Evolutionary conservation across 768 basidiomycete genomes (phyloP).

Genomic region (Piloderma croceum): DNA sequence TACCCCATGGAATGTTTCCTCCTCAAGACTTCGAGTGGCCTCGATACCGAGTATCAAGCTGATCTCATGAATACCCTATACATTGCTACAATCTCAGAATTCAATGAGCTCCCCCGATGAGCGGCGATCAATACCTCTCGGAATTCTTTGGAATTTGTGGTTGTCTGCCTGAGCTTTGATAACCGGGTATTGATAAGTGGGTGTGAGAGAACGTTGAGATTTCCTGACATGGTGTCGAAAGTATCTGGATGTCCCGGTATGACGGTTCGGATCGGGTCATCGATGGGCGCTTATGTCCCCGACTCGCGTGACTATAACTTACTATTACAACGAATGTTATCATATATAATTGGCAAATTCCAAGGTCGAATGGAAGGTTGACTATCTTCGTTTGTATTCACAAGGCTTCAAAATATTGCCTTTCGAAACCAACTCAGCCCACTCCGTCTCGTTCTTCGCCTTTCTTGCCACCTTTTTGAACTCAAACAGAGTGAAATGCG

Average conservation of each 20-base stretch:
- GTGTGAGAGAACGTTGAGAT: constrained; percentile 55
- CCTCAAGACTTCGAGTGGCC: constrained; percentile 63
- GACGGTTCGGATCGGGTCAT: no score
- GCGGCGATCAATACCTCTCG: constrained; percentile 75
- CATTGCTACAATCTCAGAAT: no score
- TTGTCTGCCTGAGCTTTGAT: constrained; percentile 58
- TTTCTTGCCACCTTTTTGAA: constrained; percentile 58
- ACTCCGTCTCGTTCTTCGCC: constrained; percentile 50
- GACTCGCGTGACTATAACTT: neutral
- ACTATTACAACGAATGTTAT: no score
- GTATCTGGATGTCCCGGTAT: no score
- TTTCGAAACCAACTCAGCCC: constrained; percentile 47
- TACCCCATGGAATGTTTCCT: constrained; percentile 61
- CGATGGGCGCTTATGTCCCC: no score
- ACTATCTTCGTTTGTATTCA: constrained; percentile 88
- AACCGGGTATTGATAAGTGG: constrained; percentile 71
- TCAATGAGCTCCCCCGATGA: no score
- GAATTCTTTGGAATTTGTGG: constrained; percentile 68
- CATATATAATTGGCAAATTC: no score
- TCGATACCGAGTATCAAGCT: constrained; percentile 80
- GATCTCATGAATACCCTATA: constrained; percentile 67
- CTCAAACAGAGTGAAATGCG: constrained; percentile 81
- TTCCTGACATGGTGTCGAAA: no score
- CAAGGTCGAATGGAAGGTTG: no score
- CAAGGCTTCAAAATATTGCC: constrained; percentile 74